A percentile compares a stretch with the other conserved stretches of the same genome.
Conservation (phyloP, 768 basidiomycete species). For the Kwoniella sp. region DNA sequence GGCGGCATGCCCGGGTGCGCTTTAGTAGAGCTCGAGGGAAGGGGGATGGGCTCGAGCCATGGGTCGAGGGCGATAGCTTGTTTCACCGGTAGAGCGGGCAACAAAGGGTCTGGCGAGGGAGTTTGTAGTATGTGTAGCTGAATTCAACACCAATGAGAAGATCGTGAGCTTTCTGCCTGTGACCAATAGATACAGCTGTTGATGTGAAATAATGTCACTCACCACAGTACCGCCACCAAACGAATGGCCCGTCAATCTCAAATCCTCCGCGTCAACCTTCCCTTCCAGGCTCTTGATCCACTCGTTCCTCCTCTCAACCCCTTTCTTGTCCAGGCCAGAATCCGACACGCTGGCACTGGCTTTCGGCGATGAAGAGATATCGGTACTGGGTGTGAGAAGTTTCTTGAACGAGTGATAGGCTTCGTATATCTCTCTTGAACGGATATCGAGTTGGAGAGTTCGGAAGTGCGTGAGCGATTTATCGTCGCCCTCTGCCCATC, state of each 20-base stretch:
- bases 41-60: slow-evolving; percentile 76
- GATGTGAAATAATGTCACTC: slow-evolving; percentile 36
- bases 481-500: slow-evolving; percentile 33
- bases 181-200: neutral
- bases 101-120: slow-evolving; percentile 8
- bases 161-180: neutral
- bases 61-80: slow-evolving; percentile 74
- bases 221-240: slow-evolving; percentile 66
- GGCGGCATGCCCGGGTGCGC: slow-evolving; percentile 45
- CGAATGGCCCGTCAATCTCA: slow-evolving; percentile 63
- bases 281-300: slow-evolving; percentile 37
- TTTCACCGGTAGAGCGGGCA: slow-evolving; percentile 63
- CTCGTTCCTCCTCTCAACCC: slow-evolving; percentile 60
- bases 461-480: slow-evolving; percentile 62
- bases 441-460: slow-evolving; percentile 69
- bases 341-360: slow-evolving; percentile 37
- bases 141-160: neutral
- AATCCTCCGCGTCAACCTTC: slow-evolving; percentile 52
- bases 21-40: slow-evolving; percentile 57
- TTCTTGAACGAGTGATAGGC: slow-evolving; percentile 65
- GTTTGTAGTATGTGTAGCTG: slow-evolving; percentile 35
- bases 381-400: slow-evolving; percentile 57
- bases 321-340: slow-evolving; percentile 52
- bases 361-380: neutral
- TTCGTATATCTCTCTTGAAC: slow-evolving; percentile 70